Percentiles rank a stretch among this genome's conserved stretches.
Evolutionary conservation across 768 basidiomycete genomes (phyloP).

Genomic region (Ramaria sp.): DNA sequence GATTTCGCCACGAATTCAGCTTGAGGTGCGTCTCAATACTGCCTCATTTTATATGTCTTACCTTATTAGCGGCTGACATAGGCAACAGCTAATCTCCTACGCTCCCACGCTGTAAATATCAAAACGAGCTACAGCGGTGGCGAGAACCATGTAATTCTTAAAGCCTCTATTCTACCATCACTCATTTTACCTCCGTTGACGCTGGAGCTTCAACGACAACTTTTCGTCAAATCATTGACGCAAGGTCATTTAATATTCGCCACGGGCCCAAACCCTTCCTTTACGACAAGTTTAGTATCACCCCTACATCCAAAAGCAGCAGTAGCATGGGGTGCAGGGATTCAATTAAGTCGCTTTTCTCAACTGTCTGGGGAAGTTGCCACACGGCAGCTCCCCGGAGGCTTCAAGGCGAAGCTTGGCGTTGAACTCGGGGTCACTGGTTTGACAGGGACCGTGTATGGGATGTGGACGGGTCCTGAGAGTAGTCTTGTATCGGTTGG

Average conservation of each 20-base stretch:
- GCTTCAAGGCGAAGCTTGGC: neutral
- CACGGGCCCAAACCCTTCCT: neutral
- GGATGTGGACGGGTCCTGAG: neutral
- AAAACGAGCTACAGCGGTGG: constrained; percentile 38
- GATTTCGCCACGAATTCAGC: constrained; percentile 49
- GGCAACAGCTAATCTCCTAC: constrained; percentile 30
- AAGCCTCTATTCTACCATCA: constrained; percentile 26
- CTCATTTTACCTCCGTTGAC: constrained; percentile 26
- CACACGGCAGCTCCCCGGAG: neutral
- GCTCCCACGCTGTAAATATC: constrained; percentile 30
- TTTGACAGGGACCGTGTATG: constrained; percentile 1
- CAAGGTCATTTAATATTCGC: constrained; percentile 33
- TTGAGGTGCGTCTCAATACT: constrained; percentile 22
- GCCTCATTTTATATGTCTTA: neutral
- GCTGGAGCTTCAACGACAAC: constrained; percentile 35
- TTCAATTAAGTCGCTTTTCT: neutral
- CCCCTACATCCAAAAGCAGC: neutral
- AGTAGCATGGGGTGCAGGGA: neutral
- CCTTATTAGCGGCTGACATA: constrained; percentile 17
- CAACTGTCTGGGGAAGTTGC: neutral
- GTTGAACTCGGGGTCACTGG: neutral
- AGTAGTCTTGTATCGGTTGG: neutral
- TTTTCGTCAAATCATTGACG: constrained; percentile 38
- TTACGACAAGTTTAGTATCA: neutral
- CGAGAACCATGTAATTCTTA: constrained; percentile 33